These are phyloP conservation scores for Solanum rostratum DNA, from an alignment of 257 asterid species.

Conservation along the genomic window DNA sequence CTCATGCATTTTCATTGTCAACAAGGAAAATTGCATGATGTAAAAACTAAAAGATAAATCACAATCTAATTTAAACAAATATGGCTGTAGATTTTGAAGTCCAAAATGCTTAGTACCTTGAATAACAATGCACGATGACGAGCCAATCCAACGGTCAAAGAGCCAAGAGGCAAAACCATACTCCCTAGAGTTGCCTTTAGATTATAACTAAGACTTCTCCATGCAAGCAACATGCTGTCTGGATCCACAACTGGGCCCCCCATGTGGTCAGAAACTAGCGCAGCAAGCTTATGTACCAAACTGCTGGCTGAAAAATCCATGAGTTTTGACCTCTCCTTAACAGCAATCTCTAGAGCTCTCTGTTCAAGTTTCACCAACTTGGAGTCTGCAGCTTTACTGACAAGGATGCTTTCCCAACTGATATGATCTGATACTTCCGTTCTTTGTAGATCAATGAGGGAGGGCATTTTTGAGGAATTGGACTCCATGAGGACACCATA, in stretches of 20 bases:
- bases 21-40: neutral
- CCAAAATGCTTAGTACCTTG: slow-evolving; percentile 48
- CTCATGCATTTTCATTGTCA: neutral
- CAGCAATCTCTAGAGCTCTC: slow-evolving; percentile 63
- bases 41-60: neutral
- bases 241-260: slow-evolving; percentile 95
- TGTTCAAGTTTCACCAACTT: slow-evolving; percentile 71
- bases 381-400: slow-evolving; percentile 65
- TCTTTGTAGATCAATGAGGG: slow-evolving; percentile 85
- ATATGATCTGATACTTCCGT: slow-evolving; percentile 53
- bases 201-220: slow-evolving; percentile 56
- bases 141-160: slow-evolving; percentile 78
- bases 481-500: slow-evolving; percentile 62
- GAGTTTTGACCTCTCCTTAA: slow-evolving; percentile 34
- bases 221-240: slow-evolving; percentile 59
- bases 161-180: slow-evolving; percentile 94
- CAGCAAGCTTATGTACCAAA: slow-evolving; percentile 64
- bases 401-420: slow-evolving; percentile 88
- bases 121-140: slow-evolving; percentile 97
- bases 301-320: slow-evolving; percentile 21
- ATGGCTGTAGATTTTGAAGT: neutral
- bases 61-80: neutral
- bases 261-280: slow-evolving; percentile 77
- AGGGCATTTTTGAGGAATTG: slow-evolving; percentile 77
- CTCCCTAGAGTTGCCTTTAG: slow-evolving; percentile 68